Percentiles rank a stretch among this genome's conserved stretches.
These are phyloP conservation scores for Chloris gayana DNA, from an alignment of 176 grass and related monocot species.

Conservation along the genomic window DNA sequence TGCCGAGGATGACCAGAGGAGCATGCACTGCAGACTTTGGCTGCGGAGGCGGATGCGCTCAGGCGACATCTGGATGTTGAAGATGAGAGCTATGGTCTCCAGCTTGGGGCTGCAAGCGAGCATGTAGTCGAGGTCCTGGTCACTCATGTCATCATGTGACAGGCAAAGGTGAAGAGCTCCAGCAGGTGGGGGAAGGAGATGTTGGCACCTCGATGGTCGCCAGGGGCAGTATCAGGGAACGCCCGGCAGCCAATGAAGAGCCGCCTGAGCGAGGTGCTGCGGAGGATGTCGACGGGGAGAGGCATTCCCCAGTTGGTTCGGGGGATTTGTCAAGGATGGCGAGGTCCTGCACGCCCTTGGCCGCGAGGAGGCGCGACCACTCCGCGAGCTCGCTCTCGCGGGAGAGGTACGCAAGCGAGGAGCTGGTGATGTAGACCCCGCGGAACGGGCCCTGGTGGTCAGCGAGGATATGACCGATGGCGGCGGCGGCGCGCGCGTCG, in stretches of 20 bases:
- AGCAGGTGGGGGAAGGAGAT: background rate
- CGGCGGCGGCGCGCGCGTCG: no score
- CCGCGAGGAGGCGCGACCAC: background rate
- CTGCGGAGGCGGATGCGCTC: conserved; percentile 8
- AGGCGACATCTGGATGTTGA: background rate
- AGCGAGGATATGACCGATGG: background rate
- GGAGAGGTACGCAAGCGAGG: background rate
- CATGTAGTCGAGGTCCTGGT: background rate
- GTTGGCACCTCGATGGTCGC: background rate
- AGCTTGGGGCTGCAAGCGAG: conserved; percentile 36
- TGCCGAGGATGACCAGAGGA: background rate
- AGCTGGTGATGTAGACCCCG: background rate
- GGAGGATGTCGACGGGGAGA: background rate
- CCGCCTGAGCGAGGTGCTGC: background rate
- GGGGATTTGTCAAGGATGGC: background rate
- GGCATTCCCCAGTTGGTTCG: background rate
- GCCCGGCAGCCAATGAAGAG: background rate
- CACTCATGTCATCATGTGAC: background rate
- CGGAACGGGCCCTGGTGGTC: background rate
- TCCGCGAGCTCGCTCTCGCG: background rate
- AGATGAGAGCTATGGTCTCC: conserved; percentile 19
- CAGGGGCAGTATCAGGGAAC: background rate
- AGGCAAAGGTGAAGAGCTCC: background rate
- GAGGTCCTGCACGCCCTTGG: background rate
- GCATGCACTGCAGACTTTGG: conserved; percentile 19